Percentiles rank a stretch among this genome's conserved stretches.
Conservation (phyloP, 352 stramenopile species). For the Globisporangium carolinianum region DNA sequence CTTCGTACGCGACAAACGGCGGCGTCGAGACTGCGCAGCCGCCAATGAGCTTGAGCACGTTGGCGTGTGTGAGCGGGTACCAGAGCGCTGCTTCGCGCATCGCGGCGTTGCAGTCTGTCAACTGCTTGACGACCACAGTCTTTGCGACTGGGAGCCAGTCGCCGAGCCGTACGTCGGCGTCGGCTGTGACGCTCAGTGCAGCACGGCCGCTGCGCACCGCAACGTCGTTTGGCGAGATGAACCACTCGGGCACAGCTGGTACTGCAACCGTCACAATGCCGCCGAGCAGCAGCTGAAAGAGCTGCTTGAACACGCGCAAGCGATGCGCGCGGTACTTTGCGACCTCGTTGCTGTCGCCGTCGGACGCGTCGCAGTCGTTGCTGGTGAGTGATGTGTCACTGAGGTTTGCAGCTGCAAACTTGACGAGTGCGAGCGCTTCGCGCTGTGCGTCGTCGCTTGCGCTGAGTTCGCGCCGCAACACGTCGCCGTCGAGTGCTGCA, state of each 20-base stretch:
- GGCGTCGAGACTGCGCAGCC: slow-evolving; percentile 34
- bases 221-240: slow-evolving; percentile 2
- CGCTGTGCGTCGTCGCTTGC: slow-evolving; percentile 7
- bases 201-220: slow-evolving; percentile 2
- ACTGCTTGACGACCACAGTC: slow-evolving; percentile 31
- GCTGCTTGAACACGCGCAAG: not conserved
- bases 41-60: slow-evolving; percentile 49
- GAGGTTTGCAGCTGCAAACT: slow-evolving; percentile 36
- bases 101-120: slow-evolving; percentile 10
- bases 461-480: slow-evolving; percentile 18
- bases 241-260: slow-evolving; percentile 2
- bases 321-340: not conserved
- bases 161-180: slow-evolving; percentile 9
- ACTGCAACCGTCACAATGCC: slow-evolving; percentile 2
- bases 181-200: not conserved
- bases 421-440: slow-evolving; percentile 46
- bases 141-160: slow-evolving; percentile 19
- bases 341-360: slow-evolving; percentile 8
- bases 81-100: slow-evolving; percentile 33
- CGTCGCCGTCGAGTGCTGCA: slow-evolving; percentile 11
- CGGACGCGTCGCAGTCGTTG: slow-evolving; percentile 3
- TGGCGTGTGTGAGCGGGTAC: slow-evolving; percentile 33
- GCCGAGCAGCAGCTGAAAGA: slow-evolving; percentile 8
- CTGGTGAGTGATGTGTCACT: slow-evolving; percentile 8
- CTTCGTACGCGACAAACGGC: slow-evolving; percentile 53